Conservation (phyloP, 192 early-diverging fungal genomes). For the Obelidium mucronatum region DNA sequence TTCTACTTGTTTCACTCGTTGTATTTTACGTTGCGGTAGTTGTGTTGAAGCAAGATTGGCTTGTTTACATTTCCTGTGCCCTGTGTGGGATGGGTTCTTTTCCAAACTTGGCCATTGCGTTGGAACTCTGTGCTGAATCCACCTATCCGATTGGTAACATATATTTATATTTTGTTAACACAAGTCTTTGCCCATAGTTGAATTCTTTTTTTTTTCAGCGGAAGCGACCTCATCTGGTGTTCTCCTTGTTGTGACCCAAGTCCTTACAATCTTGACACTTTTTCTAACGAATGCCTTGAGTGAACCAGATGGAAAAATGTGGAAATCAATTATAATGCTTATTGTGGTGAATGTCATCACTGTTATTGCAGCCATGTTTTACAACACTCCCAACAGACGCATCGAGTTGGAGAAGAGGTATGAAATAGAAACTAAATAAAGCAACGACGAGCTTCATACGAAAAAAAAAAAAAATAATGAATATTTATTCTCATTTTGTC, state of each 20-base stretch:
- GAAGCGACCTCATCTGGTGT: conserved; percentile 39
- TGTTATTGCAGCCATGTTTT: neutral
- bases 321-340: neutral
- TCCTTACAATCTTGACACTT: conserved; percentile 18
- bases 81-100: conserved; percentile 39
- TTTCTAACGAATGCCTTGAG: conserved; percentile 33
- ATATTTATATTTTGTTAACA: neutral
- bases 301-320: conserved; percentile 1
- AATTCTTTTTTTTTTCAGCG: conserved; percentile 12
- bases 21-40: conserved; percentile 1
- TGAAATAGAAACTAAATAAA: no score
- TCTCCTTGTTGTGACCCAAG: conserved; percentile 21
- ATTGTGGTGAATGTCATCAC: neutral
- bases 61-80: conserved; percentile 15
- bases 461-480: no score
- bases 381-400: conserved; percentile 8
- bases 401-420: conserved; percentile 34
- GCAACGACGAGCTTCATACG: no score
- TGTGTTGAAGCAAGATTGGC: neutral
- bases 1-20: conserved; percentile 21
- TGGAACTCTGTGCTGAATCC: conserved; percentile 42
- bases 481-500: no score
- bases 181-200: no score
- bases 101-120: conserved; percentile 29
- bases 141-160: conserved; percentile 38